Base-by-base conservation (phyloP, 176 grass and related monocot genomes). In the Rhynchospora pubera region DNA sequence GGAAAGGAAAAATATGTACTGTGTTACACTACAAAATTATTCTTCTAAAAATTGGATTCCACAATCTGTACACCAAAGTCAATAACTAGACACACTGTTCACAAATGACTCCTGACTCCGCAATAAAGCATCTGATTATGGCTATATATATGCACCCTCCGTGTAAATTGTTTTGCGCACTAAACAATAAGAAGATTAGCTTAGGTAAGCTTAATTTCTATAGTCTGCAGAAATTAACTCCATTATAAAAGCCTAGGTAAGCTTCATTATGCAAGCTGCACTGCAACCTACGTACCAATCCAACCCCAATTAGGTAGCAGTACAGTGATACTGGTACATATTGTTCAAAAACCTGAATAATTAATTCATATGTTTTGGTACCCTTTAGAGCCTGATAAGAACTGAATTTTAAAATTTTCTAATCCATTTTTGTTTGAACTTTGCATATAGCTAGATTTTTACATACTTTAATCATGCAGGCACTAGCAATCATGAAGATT, bases 401-500 rank as follows among this genome's bases (percentile, higher is more conserved):
- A 4, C 50, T 73, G 12, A 73, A 6, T n/a, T 61, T 8, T 23
- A 61, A 9, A 61, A 61, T 61, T 57, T 61, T 18, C 19, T 74
- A 74, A 24, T 52, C 51, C 6, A 19, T 74, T 51, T 22, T 74
- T 51, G 10, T 74, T 24, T 14, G 5, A 51, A 26, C 4, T 26
- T 74, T 74, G 3, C 51, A 45, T 24, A 26, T 74, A 52, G n/a
- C n/a, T n/a, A n/a, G 2, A 74, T 74, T 51, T 8, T 50, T 5
- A 61, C 11, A 74, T 58, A 52, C 57, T 32, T 62, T 22, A 44
- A 81, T 46, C 14, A 14, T 65, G 57, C 78, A 81, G 78, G 26
- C 10, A 8, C 21, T 23, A 81, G 53, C 34, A 81, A 62, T 24
- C 44, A 81, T 81, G 78, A 81, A 81, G 78, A 44, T 64, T 46